Evolutionary conservation across 345 rosid species (phyloP).

Genomic region (Eucalyptus pumila): DNA sequence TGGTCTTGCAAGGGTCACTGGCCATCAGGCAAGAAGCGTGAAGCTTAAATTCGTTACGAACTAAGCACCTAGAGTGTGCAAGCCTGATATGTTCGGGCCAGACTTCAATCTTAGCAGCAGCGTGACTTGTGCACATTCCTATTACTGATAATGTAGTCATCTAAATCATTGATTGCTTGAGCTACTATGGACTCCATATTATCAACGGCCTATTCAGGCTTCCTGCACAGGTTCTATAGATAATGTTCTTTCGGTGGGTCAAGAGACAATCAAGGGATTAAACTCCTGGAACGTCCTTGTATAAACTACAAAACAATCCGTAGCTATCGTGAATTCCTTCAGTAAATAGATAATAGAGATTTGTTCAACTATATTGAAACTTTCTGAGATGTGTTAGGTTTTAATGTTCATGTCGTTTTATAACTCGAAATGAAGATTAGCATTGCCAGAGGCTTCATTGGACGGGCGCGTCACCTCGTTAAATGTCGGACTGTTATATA

Average conservation of each 20-base stretch:
- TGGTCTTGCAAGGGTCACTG: fast-evolving
- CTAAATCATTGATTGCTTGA: not conserved
- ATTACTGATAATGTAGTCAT: not conserved
- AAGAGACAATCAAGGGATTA: not conserved
- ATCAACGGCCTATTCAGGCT: not conserved
- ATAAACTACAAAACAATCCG: too few relatives aligned
- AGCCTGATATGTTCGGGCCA: not conserved
- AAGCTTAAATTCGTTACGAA: not conserved
- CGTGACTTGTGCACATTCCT: not conserved
- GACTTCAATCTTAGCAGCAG: not conserved
- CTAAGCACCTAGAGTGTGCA: not conserved
- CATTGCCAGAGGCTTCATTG: not conserved
- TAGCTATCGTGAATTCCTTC: too few relatives aligned
- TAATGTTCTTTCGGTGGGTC: too few relatives aligned
- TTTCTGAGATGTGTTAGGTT: not conserved
- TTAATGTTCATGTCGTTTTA: not conserved
- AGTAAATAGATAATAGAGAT: too few relatives aligned
- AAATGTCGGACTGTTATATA: too few relatives aligned
- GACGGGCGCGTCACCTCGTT: fast-evolving
- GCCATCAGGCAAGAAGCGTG: not conserved
- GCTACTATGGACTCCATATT: too few relatives aligned
- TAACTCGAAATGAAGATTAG: not conserved
- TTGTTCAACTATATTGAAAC: too few relatives aligned
- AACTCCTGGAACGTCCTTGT: not conserved
- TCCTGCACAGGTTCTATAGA: not conserved